Evolutionary conservation across 306 rosid species (phyloP), one percentile per base, ranked within the genome.

Genomic region (Prunus mongolica): DNA sequence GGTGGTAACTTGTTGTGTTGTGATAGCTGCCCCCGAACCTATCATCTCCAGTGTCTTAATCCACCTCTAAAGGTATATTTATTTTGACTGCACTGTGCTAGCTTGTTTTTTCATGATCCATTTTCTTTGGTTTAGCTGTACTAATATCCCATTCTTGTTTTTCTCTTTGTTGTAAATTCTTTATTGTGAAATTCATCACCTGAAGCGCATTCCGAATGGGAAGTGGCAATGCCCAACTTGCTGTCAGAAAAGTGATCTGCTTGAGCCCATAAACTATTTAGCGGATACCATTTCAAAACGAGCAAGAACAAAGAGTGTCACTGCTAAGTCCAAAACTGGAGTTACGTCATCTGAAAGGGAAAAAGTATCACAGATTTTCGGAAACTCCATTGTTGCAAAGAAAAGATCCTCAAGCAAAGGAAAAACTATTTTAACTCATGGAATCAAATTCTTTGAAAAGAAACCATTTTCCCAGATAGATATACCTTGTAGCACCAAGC

Each of bases 1-100:
- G 97, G 99, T 65, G 99, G 99, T 66, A 90, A 92, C 96, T 89
- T 96, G 84, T 80, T 96, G 83, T 96, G 99, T 84, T 96, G 99
- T 77, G 99, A 96, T 85, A 86, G 91, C 83, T 96, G 99, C 85
- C 99, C 99, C 71, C 89, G 87, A 80, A 96, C 99, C 14, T 96
- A 96, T 83, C 99, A 96, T 82, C 86, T 91, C 67, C 93, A 96
- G 84, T 96, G 99, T 76, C 99, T 96, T 51, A 76, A 84, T 80
- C 99, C 99, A 25, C 99, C 99, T 82, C 98, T 96, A 76, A 96
- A 96, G 99, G 99, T 96, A 84, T 81, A 87, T 67, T 52, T 46
- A 66, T 44, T 84, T 74, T 50, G 32, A 69, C 84, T 61, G 61
- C 55, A 11, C 55, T 22, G 8, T n/a, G 12, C 75, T 73, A 19